Conservation (phyloP, 2,329 filamentous ascomycete genomes). For the Monilinia fructigena region DNA sequence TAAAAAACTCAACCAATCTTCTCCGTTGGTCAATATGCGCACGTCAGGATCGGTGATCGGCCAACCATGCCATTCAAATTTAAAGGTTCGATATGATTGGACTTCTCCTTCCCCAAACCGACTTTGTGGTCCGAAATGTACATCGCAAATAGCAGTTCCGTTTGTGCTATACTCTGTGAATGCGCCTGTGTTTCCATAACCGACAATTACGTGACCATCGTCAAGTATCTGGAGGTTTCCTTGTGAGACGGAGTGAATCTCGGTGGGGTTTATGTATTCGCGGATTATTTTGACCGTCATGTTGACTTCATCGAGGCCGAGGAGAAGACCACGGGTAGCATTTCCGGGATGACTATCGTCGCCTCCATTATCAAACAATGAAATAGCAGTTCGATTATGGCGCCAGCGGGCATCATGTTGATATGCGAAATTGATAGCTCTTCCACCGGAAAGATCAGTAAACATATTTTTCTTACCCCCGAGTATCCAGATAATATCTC, state of each 20-base stretch:
- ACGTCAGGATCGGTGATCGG: slow-evolving; percentile 42
- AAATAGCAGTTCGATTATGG: slow-evolving; percentile 34
- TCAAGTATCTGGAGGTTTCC: slow-evolving; percentile 33
- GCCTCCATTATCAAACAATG: slow-evolving; percentile 34
- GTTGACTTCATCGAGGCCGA: slow-evolving; percentile 28
- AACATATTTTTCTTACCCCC: slow-evolving; percentile 48
- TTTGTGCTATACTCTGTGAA: slow-evolving; percentile 35
- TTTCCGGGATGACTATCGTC: slow-evolving; percentile 25
- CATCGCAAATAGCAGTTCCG: slow-evolving; percentile 39
- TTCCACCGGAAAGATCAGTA: slow-evolving; percentile 35
- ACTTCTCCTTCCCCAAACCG: slow-evolving; percentile 36
- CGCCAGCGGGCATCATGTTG: slow-evolving; percentile 50
- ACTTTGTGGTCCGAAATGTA: slow-evolving; percentile 44
- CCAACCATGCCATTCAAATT: slow-evolving; percentile 44
- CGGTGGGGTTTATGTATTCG: slow-evolving; percentile 29
- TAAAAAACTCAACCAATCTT: slow-evolving; percentile 45
- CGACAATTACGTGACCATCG: slow-evolving; percentile 33
- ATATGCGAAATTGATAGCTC: slow-evolving; percentile 49
- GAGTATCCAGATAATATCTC: slow-evolving; percentile 50
- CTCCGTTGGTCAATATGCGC: slow-evolving; percentile 37
- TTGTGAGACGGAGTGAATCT: slow-evolving; percentile 32
- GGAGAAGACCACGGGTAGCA: slow-evolving; percentile 32
- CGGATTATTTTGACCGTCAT: slow-evolving; percentile 29
- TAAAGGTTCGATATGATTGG: slow-evolving; percentile 44
- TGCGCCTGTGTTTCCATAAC: slow-evolving; percentile 32